Evolutionary conservation across 805 yeast species (phyloP).

Genomic region (Metschnikowia borealis): DNA sequence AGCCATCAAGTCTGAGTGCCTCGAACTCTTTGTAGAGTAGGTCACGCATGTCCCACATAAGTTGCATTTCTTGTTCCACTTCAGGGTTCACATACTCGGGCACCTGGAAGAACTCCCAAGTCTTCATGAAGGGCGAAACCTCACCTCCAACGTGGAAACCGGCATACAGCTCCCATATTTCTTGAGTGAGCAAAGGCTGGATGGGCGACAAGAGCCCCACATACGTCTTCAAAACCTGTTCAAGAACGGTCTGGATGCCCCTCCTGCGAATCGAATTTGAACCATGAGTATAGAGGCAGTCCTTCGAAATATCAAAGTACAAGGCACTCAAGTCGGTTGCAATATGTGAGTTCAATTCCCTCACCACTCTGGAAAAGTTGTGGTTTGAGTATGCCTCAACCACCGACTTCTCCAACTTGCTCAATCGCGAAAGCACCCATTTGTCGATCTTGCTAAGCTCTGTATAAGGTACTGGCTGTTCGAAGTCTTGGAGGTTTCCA

Average conservation of each 20-base stretch:
- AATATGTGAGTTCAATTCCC: constrained; percentile 65
- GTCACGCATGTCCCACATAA: constrained; percentile 47
- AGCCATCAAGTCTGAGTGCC: constrained; percentile 49
- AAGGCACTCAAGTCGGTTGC: constrained; percentile 73
- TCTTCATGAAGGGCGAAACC: constrained; percentile 15
- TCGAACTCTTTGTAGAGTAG: constrained; percentile 52
- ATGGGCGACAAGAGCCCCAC: constrained; percentile 74
- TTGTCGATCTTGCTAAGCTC: constrained; percentile 49
- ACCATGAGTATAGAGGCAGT: constrained; percentile 72
- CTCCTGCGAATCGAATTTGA: constrained; percentile 46
- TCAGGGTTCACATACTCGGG: constrained; percentile 34
- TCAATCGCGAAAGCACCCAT: constrained; percentile 55
- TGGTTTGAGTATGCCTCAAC: constrained; percentile 47
- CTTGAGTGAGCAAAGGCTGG: constrained; percentile 80
- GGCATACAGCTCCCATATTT: constrained; percentile 65
- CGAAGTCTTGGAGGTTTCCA: constrained; percentile 62
- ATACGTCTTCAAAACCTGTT: constrained; percentile 55
- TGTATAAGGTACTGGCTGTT: constrained; percentile 34
- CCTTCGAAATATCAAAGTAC: constrained; percentile 85
- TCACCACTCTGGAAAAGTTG: constrained; percentile 68
- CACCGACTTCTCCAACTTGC: constrained; percentile 41
- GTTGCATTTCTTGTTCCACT: constrained; percentile 42
- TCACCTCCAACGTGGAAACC: constrained; percentile 8
- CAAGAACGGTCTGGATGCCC: constrained; percentile 63
- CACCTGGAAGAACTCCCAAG: constrained; percentile 21